phyloP scores from a whole-genome alignment of 2,329 filamentous ascomycete genomes.

The Leptographium procerum region DNA sequence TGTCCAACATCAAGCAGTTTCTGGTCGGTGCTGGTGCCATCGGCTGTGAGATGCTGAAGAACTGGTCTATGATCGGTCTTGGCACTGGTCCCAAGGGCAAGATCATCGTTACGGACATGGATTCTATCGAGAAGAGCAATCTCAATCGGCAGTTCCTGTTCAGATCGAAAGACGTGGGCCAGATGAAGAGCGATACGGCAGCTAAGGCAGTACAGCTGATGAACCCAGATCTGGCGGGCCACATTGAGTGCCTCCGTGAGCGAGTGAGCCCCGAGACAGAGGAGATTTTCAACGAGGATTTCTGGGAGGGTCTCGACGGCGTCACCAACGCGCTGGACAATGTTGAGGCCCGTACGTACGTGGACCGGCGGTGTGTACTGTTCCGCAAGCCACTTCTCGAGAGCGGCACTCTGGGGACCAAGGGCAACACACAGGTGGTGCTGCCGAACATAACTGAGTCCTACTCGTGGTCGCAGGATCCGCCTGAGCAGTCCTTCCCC shows the following conservation, averaged over 20 bases:
- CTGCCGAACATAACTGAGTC: conserved; percentile 87
- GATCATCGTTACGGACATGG: conserved; percentile 93
- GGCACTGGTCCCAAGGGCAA: conserved; percentile 78
- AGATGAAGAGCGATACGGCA: conserved; percentile 93
- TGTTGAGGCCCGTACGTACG: conserved; percentile 90
- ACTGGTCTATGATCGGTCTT: conserved; percentile 98
- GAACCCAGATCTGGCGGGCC: conserved; percentile 84
- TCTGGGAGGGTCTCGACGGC: conserved; percentile 79
- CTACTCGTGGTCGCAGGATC: conserved; percentile 90
- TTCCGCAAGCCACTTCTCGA: conserved; percentile 95
- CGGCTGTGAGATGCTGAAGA: conserved; percentile 98
- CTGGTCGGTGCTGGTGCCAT: conserved; percentile 94
- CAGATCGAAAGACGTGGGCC: conserved; percentile 82
- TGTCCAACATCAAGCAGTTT: conserved; percentile 84
- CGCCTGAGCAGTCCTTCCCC: conserved; percentile 95
- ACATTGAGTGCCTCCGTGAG: conserved; percentile 78
- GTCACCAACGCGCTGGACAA: conserved; percentile 98
- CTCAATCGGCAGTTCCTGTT: conserved; percentile 96
- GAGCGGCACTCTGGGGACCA: conserved; percentile 95
- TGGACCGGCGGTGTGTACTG: conserved; percentile 92
- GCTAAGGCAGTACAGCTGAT: conserved; percentile 82
- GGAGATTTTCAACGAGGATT: conserved; percentile 84
- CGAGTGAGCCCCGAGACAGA: conserved; percentile 88
- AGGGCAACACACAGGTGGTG: conserved; percentile 96
- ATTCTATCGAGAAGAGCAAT: conserved; percentile 98